A percentile compares a stretch with the other conserved stretches of the same genome.
Evolutionary conservation across 306 rosid species (phyloP).

Genomic region (Ceratonia siliqua): DNA sequence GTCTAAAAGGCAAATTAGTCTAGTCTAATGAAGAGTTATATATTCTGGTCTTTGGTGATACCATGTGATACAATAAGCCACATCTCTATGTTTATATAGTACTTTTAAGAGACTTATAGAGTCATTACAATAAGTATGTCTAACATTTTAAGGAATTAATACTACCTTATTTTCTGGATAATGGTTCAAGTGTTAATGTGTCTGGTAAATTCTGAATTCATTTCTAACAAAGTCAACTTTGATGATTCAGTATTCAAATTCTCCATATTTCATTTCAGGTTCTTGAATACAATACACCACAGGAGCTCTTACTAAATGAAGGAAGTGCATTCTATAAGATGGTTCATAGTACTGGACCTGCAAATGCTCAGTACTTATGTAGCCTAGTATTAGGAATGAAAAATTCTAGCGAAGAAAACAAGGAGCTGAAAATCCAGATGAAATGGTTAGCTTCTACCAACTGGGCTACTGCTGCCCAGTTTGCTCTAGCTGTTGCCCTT

Average conservation of each 20-base stretch:
- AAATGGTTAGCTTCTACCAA: conserved; percentile 46
- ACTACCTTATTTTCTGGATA: background rate
- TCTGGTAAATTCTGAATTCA: no score
- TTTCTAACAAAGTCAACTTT: no score
- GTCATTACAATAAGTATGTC: background rate
- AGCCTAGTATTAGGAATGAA: conserved; percentile 50
- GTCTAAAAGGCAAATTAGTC: background rate
- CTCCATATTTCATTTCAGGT: conserved; percentile 46
- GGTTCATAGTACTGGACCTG: conserved; percentile 85
- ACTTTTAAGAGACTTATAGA: no score
- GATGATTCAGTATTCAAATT: background rate
- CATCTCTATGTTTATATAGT: background rate
- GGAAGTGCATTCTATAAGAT: conserved; percentile 71
- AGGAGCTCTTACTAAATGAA: conserved; percentile 57
- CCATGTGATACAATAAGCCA: background rate
- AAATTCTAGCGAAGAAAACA: conserved; percentile 28
- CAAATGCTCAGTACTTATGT: conserved; percentile 73
- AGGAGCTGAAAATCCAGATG: conserved; percentile 30
- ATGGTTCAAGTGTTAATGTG: no score
- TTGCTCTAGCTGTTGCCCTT: conserved; percentile 55
- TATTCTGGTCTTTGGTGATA: background rate
- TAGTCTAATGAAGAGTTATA: background rate
- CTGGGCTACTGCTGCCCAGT: conserved; percentile 60
- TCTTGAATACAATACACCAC: conserved; percentile 64
- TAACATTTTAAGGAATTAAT: background rate